These are phyloP conservation scores for Pestalotiopsis sp. DNA, from an alignment of 2,329 filamentous ascomycete genomes.

Conservation along the genomic window DNA sequence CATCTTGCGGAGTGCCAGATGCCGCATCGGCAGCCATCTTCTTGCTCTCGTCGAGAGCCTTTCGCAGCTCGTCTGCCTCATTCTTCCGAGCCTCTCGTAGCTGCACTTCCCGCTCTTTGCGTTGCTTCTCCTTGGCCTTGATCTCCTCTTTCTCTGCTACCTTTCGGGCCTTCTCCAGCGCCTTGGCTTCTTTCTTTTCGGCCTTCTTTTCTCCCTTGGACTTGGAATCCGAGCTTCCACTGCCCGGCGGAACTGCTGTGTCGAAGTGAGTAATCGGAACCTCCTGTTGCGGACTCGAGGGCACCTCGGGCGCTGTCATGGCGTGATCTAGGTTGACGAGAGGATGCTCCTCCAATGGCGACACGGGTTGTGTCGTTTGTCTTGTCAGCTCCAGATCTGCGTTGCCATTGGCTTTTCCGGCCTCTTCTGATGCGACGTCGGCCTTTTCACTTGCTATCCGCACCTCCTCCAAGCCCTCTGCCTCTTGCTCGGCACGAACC, in stretches of 20 bases:
- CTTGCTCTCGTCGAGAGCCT: constrained; percentile 59
- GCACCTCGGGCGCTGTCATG: constrained; percentile 59
- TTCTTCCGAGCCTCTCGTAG: constrained; percentile 41
- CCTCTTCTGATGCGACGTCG: constrained; percentile 51
- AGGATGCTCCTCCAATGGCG: constrained; percentile 48
- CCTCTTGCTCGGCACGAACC: constrained; percentile 77
- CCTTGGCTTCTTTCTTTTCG: constrained; percentile 70
- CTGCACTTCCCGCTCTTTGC: constrained; percentile 37
- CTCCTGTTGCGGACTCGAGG: constrained; percentile 25
- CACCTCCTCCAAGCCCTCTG: constrained; percentile 70
- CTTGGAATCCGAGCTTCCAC: constrained; percentile 35
- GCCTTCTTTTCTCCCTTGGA: constrained; percentile 65
- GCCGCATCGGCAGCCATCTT: constrained; percentile 54
- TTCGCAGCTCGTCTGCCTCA: constrained; percentile 59
- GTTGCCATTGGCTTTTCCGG: constrained; percentile 47
- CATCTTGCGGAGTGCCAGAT: constrained; percentile 22
- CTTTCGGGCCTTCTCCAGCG: constrained; percentile 51
- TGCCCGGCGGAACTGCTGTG: constrained; percentile 19
- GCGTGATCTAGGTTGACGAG: constrained; percentile 68
- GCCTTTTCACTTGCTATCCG: constrained; percentile 59
- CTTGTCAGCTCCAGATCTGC: constrained; percentile 45
- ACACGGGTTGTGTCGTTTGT: constrained; percentile 51
- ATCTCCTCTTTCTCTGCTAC: constrained; percentile 47
- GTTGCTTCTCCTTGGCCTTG: constrained; percentile 47
- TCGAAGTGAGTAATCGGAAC: constrained; percentile 32